Conservation (phyloP, 78 protist species). For the Monocercomonoides exilis region DNA sequence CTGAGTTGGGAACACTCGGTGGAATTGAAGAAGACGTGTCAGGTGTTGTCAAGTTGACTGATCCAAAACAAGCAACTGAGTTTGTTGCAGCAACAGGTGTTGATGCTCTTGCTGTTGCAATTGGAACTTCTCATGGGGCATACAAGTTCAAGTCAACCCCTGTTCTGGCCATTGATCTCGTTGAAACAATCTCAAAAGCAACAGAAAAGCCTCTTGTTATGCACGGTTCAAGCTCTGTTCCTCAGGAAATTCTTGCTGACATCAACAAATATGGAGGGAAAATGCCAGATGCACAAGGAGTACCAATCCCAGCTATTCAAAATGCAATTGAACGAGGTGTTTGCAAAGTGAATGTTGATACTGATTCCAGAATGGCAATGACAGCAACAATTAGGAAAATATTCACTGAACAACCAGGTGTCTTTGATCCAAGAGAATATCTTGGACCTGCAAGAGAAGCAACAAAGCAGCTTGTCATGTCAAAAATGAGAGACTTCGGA, state of each 20-base stretch:
- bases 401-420: slow-evolving; percentile 14
- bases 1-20: slow-evolving; percentile 34
- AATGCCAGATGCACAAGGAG: slow-evolving; percentile 31
- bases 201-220: slow-evolving; percentile 24
- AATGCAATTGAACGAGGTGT: slow-evolving; percentile 17
- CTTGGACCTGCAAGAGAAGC: slow-evolving; percentile 34
- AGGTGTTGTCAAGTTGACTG: slow-evolving; percentile 18
- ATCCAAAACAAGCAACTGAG: slow-evolving; percentile 29
- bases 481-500: slow-evolving; percentile 31
- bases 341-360: slow-evolving; percentile 38
- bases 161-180: slow-evolving; percentile 18
- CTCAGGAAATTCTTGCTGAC: not conserved
- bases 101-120: slow-evolving; percentile 40
- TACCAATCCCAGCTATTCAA: not conserved
- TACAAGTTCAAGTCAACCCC: slow-evolving; percentile 33
- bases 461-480: not conserved
- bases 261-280: slow-evolving; percentile 30
- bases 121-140: slow-evolving; percentile 46
- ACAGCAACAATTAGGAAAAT: slow-evolving; percentile 21
- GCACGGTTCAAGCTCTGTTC: slow-evolving; percentile 47
- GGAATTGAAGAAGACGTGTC: slow-evolving; percentile 41
- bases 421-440: slow-evolving; percentile 38
- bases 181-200: not conserved
- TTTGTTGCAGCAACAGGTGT: slow-evolving; percentile 17
- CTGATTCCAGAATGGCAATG: slow-evolving; percentile 35